Base-by-base conservation (phyloP, 371 early-diverging fungal genomes). In the Zychaea mexicana region DNA sequence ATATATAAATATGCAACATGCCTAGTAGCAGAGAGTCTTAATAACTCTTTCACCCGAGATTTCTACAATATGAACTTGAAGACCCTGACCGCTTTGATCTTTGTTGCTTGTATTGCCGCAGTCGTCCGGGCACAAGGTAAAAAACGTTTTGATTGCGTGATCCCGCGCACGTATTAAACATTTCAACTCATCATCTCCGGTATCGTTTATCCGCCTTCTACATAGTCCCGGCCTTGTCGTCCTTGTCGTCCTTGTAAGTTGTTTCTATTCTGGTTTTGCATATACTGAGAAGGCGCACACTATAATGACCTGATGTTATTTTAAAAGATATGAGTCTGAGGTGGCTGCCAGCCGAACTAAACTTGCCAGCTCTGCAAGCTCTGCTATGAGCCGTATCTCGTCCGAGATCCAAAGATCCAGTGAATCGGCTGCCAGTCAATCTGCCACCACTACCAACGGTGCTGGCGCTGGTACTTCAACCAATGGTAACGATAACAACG, bases 331-430 rank as follows among this genome's bases (percentile, higher is more conserved):
- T 12, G 28, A 7, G 12, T 53, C 62, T 33, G 21, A 22, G 10
- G 28, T 13, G n/a, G 30, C 55, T 9, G 15, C 12, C 17, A 12
- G 21, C 32, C 38, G 12, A 27, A 54, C 62, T 0, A 7, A 9
- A 13, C 42, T 28, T 13, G 39, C 63, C n/a, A 28, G 33, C 6
- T 70, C 71, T 58, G 71, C 72, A 39, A 9, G 27, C 2, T 71
- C 71, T 55, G 71, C 71, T 36, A 59, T 61, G n/a, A 62, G 63
- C 13, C 72, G 72, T 71, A 62, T 71, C 19, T 67, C 70, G 27
- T 39, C 73, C 39, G 64, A 52, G 22, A 27, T 62, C 33, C 10
- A 39, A 4, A 46, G 45, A 22, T 54, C 55, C 31, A 54, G 32
- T 63, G 46, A 36, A 15, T 38, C 56, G 7, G 52, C 8, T 39